Evolutionary conservation across 2,329 filamentous ascomycete genomes (phyloP).

Genomic region (Colletotrichum siamense): DNA sequence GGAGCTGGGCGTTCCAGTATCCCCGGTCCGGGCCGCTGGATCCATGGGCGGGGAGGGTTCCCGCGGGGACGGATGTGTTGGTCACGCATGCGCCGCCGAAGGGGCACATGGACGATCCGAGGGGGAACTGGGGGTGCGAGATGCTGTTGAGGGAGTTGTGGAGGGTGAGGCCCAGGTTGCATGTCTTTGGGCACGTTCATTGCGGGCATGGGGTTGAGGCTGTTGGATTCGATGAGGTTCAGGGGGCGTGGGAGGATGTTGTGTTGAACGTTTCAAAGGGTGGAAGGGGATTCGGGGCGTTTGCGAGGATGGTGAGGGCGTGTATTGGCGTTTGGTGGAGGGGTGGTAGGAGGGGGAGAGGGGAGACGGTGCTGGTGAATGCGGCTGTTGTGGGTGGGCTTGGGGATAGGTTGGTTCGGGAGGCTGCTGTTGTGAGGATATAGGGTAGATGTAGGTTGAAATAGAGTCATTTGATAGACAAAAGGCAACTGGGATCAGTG

Average conservation of each 20-base stretch:
- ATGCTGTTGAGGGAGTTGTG: constrained; percentile 34
- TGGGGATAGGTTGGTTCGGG: not conserved
- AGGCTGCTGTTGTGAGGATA: constrained; percentile 2
- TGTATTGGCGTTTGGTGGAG: constrained; percentile 1
- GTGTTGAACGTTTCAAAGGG: not conserved
- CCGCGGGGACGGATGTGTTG: constrained; percentile 37
- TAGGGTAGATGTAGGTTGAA: not conserved
- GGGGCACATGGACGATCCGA: constrained; percentile 37
- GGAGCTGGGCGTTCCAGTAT: constrained; percentile 50
- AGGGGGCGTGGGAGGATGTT: constrained; percentile 27
- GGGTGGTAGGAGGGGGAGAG: not conserved
- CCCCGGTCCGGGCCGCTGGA: constrained; percentile 25
- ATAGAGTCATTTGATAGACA: not conserved
- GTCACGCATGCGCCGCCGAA: constrained; percentile 43
- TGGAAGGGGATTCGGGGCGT: not conserved
- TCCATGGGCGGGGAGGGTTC: constrained; percentile 29
- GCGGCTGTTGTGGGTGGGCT: not conserved
- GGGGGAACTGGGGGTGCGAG: constrained; percentile 32
- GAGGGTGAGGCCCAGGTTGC: constrained; percentile 34
- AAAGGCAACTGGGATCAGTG: not conserved
- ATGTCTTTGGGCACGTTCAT: constrained; percentile 45
- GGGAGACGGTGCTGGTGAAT: not conserved
- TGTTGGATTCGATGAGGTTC: constrained; percentile 32
- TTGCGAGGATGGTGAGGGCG: not conserved
- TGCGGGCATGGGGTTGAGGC: constrained; percentile 35